These are phyloP conservation scores for Helianthus annuus DNA, from an alignment of 129 eudicot species.

Conservation along the genomic window DNA sequence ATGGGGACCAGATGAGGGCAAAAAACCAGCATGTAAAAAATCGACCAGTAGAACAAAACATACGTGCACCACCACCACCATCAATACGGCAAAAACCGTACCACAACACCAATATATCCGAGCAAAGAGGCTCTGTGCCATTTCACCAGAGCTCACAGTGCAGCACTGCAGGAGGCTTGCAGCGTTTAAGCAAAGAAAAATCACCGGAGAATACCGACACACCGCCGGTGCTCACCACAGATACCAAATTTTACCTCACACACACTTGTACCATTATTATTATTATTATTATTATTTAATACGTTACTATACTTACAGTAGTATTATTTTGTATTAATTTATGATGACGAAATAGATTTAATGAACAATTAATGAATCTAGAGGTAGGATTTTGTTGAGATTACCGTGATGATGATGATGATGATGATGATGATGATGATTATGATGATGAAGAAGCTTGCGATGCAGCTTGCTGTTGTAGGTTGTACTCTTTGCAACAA, in stretches of 20 bases:
- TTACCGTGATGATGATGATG: too few relatives aligned
- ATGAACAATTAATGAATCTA: neutral
- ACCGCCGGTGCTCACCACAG: slow-evolving; percentile 20
- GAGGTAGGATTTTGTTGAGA: neutral
- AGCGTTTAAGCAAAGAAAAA: slow-evolving; percentile 22
- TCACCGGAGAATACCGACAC: slow-evolving; percentile 40
- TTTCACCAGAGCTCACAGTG: slow-evolving; percentile 25
- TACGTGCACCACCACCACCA: slow-evolving; percentile 35
- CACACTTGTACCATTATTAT: too few relatives aligned
- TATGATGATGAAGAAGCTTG: slow-evolving; percentile 53
- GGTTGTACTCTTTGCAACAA: slow-evolving; percentile 18
- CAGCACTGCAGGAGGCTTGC: slow-evolving; percentile 19
- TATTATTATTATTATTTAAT: too few relatives aligned
- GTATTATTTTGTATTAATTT: too few relatives aligned
- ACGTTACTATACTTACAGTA: too few relatives aligned
- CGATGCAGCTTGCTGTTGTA: slow-evolving; percentile 47
- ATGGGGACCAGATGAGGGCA: slow-evolving; percentile 7
- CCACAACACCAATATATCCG: slow-evolving; percentile 29
- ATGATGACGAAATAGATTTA: slow-evolving; percentile 4
- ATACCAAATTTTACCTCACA: slow-evolving; percentile 21
- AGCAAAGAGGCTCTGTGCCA: slow-evolving; percentile 26
- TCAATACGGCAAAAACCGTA: slow-evolving; percentile 24
- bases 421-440: too few relatives aligned
- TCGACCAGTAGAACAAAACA: slow-evolving; percentile 28
- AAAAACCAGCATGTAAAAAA: slow-evolving; percentile 33